phyloP scores from a whole-genome alignment of 2,329 filamentous ascomycete genomes.

The Tympanopsis confertula region DNA sequence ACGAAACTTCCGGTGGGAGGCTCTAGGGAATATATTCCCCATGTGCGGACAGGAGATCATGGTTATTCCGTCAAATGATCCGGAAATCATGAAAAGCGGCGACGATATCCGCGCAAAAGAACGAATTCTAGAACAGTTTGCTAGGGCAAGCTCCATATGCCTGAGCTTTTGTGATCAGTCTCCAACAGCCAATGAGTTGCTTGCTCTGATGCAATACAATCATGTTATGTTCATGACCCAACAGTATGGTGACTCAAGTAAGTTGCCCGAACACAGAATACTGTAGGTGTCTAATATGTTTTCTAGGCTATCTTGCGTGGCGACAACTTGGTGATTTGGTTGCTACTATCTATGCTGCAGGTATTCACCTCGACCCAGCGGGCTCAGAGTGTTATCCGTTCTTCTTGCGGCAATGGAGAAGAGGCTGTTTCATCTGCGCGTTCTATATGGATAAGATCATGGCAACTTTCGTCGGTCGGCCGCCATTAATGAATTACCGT shows the following conservation, averaged over 20 bases:
- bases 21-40: constrained; percentile 1
- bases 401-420: constrained; percentile 2
- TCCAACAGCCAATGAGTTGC: background rate
- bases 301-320: constrained; percentile 2
- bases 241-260: background rate
- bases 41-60: background rate
- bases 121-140: background rate
- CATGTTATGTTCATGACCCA: background rate
- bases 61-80: background rate
- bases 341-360: background rate
- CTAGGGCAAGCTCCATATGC: background rate
- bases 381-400: constrained; percentile 1
- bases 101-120: background rate
- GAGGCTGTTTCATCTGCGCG: constrained; percentile 2
- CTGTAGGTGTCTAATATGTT: background rate
- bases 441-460: constrained; percentile 2
- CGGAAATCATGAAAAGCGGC: background rate
- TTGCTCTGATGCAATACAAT: background rate
- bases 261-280: background rate
- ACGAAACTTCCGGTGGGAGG: constrained; percentile 9
- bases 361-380: constrained; percentile 2
- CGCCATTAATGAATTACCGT: constrained; percentile 3
- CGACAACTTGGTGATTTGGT: constrained; percentile 1
- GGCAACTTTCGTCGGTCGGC: constrained; percentile 2
- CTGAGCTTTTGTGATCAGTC: background rate